Evolutionary conservation across 495 filamentous ascomycete genomes (phyloP).

Genomic region (Trichoderma gamsii): DNA sequence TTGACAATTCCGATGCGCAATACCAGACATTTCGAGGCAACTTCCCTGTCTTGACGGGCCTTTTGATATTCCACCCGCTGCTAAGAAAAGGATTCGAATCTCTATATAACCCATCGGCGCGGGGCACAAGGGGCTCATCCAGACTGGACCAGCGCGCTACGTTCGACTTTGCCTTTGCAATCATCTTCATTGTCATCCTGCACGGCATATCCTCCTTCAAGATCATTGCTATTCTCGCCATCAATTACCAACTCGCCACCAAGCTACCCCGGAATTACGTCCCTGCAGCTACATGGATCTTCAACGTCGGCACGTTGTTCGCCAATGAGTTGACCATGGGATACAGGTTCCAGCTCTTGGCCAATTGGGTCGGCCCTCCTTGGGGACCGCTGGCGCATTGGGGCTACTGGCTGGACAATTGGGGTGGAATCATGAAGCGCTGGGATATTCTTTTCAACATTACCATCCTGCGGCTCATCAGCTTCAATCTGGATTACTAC

Average conservation of each 20-base stretch:
- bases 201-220: constrained; percentile 85
- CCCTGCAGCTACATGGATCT: constrained; percentile 80
- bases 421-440: constrained; percentile 73
- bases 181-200: constrained; percentile 68
- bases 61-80: constrained; percentile 72
- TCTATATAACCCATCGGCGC: constrained; percentile 27
- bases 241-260: constrained; percentile 77
- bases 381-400: constrained; percentile 41
- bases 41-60: constrained; percentile 66
- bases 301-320: constrained; percentile 82
- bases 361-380: constrained; percentile 41
- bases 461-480: constrained; percentile 86
- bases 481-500: constrained; percentile 95
- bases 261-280: constrained; percentile 59
- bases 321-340: constrained; percentile 80
- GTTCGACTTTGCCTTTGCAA: constrained; percentile 79
- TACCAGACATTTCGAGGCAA: constrained; percentile 84
- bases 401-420: constrained; percentile 63
- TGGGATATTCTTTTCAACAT: constrained; percentile 98
- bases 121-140: constrained; percentile 27
- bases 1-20: constrained; percentile 87
- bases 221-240: constrained; percentile 67
- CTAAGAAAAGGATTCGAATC: constrained; percentile 64
- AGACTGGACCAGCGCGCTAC: constrained; percentile 68
- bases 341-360: constrained; percentile 63